A percentile compares a stretch with the other conserved stretches of the same genome.
These are phyloP conservation scores for Luzula sylvatica DNA, from an alignment of 176 grass and related monocot species.

Conservation along the genomic window DNA sequence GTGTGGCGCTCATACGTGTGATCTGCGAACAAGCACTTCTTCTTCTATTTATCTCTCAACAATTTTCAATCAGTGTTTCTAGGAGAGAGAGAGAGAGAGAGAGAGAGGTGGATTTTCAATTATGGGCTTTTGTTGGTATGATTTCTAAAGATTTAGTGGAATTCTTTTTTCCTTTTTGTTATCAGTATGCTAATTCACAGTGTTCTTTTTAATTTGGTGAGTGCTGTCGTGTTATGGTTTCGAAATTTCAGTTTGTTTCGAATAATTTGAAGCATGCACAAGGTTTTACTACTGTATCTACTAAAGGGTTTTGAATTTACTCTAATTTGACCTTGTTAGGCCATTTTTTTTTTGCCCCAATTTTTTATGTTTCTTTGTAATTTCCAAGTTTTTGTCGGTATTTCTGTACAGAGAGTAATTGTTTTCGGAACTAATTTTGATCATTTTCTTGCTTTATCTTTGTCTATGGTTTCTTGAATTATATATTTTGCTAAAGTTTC, in stretches of 20 bases:
- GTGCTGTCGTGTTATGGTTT: not conserved
- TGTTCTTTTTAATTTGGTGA: not conserved
- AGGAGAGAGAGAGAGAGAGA: not conserved
- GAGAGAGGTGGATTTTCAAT: not conserved
- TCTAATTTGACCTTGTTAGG: too few relatives aligned
- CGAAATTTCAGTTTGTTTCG: not conserved
- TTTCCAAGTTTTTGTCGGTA: too few relatives aligned
- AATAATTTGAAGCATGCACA: too few relatives aligned
- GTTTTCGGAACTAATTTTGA: too few relatives aligned
- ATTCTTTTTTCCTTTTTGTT: not conserved
- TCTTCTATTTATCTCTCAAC: not conserved
- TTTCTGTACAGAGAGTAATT: too few relatives aligned
- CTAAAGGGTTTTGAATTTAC: too few relatives aligned
- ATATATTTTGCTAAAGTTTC: too few relatives aligned
- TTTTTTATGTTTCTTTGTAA: too few relatives aligned
- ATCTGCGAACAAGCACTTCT: not conserved
- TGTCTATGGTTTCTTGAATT: too few relatives aligned
- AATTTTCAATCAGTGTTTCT: not conserved
- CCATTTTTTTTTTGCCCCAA: too few relatives aligned
- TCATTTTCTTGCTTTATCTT: too few relatives aligned
- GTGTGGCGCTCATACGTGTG: constrained; percentile 6
- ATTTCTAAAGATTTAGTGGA: not conserved
- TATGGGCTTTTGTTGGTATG: constrained; percentile 26
- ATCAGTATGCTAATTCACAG: not conserved
- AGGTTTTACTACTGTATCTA: too few relatives aligned